Base-by-base conservation (phyloP, 108 stramenopile species). In the Skeletonema menzelii region DNA sequence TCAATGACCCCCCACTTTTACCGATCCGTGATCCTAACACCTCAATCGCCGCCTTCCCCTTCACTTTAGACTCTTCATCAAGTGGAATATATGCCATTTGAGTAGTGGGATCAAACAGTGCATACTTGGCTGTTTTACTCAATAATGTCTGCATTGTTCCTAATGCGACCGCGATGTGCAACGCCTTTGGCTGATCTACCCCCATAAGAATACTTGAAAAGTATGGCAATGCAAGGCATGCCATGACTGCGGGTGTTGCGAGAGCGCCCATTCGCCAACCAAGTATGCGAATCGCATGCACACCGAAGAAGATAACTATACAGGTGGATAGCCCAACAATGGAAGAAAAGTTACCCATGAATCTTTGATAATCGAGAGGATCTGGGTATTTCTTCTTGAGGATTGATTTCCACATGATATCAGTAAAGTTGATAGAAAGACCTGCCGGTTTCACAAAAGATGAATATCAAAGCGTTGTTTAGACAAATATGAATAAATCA, bases 61-160 rank as follows among this genome's bases (percentile, higher is more conserved):
- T 98, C 17, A 95, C 86, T 85, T 98, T 98, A 37, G 92, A 91
- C 67, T 98, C 97, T 28, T 96, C 87, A 71, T 97, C 97, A 37
- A 98, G 74, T 1, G 97, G 97, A 63, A 98, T 98, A 68, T 98
- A 98, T 7, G 97, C 95, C 95, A 98, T 98, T 81, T 93, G 90
- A 2, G 89, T 92, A 8, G 90, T 92, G 10, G 94, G 94, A 75
- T 95, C 94, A 67, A 95, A 95, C 47, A 95, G 62, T 7, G 91
- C 91, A 75, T 93, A 95, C 83, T 98, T 98, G 37, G 92, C 77
- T 10, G 97, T 97, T 72, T 98, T 98, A 73, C 92, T 93, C 56
- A 97, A 67, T 57, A 97, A 69, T 49, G 91, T 89, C 70, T 96
- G 95, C 56, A 95, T 71, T 8, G 95, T 93, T 56, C 97, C 97